A percentile compares a stretch with the other conserved stretches of the same genome.
Conservation (phyloP, 2,329 filamentous ascomycete genomes). For the Mycosphaerella sp. region DNA sequence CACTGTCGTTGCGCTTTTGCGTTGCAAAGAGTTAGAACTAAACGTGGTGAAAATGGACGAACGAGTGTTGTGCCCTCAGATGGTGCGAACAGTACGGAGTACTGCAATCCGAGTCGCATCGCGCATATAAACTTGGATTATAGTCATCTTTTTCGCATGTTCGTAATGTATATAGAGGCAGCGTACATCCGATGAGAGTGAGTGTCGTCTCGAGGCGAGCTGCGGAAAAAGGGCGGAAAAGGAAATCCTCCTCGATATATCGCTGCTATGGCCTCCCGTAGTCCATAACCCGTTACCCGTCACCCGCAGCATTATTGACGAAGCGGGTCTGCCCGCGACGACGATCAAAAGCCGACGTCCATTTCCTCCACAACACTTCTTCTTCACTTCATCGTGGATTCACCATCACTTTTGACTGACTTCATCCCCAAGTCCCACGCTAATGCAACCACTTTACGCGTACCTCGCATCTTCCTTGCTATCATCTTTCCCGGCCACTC, state of each 20-base stretch:
- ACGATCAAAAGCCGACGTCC: not conserved
- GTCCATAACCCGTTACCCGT: not conserved
- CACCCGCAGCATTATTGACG: not conserved
- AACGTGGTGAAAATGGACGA: no score
- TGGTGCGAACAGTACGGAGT: no score
- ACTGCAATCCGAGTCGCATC: no score
- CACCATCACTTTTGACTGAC: constrained; percentile 10
- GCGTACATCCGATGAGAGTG: no score
- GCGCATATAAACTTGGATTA: no score
- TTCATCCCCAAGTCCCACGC: constrained; percentile 4
- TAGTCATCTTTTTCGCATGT: no score
- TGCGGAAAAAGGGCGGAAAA: not conserved
- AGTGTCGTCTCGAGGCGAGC: no score
- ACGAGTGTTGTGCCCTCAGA: no score
- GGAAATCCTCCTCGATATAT: not conserved
- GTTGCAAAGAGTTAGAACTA: no score
- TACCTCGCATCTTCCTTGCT: constrained; percentile 6
- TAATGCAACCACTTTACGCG: constrained; percentile 13
- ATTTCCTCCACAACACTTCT: constrained; percentile 5
- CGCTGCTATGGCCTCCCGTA: not conserved
- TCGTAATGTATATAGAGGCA: no score
- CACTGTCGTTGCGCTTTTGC: no score
- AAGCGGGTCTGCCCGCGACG: no score
- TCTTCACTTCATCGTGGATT: constrained; percentile 4
- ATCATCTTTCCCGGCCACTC: not conserved